Evolutionary conservation across 768 basidiomycete species (phyloP), one percentile per base, ranked within the genome.

Genomic region (Amanita muscaria): DNA sequence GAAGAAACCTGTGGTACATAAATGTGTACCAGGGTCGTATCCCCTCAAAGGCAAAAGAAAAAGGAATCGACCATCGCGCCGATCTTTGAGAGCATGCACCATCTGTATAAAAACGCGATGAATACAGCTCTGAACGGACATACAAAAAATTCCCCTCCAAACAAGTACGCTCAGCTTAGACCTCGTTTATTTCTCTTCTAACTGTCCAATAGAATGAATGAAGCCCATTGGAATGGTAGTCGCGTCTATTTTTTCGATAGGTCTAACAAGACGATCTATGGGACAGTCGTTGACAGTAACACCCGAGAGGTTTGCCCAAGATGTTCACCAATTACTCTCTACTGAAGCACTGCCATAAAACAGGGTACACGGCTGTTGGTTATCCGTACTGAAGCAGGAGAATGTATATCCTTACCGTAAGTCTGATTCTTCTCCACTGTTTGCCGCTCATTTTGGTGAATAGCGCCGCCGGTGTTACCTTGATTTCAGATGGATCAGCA

Each of bases 211-310:
- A 53, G 46, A 23, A 40, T 45, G 44, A 18, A 45, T 15, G 8
- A 6, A 7, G 16, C 35, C 15, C 27, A 49, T 12, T 54, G 54
- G 54, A 52, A 18, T 29, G 59, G 57, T 14, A 48, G 34, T 22
- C 49, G 53, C 32, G 57, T 60, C 40, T 56, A 54, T 49, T 56
- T 53, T 47, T 60, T 57, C 57, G 46, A 53, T 19, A 47, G 52
- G 15, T 43, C 49, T 51, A 45, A 51, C 35, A 50, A 48, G 29
- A 47, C 55, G 22, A 48, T 50, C 30, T 60, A 60, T 46, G 59
- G 59, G 15, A 56, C 52, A 2, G 55, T 60, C 2, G 25, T 55
- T 21, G 49, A 49, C 34, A 27, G 48, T 25, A 49, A 42, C 18
- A 46, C 47, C 18, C 44, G 42, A n/a, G 55, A 58, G 42, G 57